phyloP scores from a whole-genome alignment of 257 asterid species.

The Echium plantagineum region DNA sequence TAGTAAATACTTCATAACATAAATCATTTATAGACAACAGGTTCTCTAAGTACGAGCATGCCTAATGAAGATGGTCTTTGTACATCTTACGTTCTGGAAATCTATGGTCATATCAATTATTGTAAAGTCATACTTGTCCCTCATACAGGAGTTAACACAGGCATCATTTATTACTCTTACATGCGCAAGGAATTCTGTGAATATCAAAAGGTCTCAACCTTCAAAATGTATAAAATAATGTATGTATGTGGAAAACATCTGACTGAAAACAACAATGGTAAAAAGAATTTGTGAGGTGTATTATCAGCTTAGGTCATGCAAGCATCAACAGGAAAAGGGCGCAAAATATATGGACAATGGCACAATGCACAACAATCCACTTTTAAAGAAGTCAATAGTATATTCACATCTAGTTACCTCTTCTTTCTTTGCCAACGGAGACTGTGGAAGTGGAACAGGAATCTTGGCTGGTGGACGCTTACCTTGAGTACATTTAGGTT shows the following conservation, averaged over 20 bases:
- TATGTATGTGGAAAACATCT: too few relatives aligned
- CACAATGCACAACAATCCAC: background rate
- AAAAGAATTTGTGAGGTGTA: background rate
- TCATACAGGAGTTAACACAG: too few relatives aligned
- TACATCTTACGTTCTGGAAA: too few relatives aligned
- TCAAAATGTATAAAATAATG: too few relatives aligned
- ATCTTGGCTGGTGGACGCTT: slow-evolving; percentile 84
- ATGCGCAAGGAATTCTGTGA: too few relatives aligned
- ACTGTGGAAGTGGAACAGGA: slow-evolving; percentile 84
- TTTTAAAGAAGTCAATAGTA: background rate
- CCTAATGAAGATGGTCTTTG: too few relatives aligned
- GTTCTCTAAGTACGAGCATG: too few relatives aligned
- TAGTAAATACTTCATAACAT: slow-evolving; percentile 6
- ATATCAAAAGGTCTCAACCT: too few relatives aligned
- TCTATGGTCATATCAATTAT: too few relatives aligned
- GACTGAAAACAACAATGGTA: background rate
- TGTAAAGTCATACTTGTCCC: too few relatives aligned
- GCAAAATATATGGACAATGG: too few relatives aligned
- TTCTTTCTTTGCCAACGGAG: slow-evolving; percentile 45
- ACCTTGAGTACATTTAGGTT: slow-evolving; percentile 38
- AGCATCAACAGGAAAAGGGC: background rate
- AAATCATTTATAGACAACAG: background rate
- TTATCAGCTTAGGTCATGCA: background rate
- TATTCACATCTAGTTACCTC: slow-evolving; percentile 37
- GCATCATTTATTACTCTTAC: too few relatives aligned